A percentile compares a stretch with the other conserved stretches of the same genome.
Conservation (phyloP, 2,329 filamentous ascomycete species). For the Claviceps spartinae region DNA sequence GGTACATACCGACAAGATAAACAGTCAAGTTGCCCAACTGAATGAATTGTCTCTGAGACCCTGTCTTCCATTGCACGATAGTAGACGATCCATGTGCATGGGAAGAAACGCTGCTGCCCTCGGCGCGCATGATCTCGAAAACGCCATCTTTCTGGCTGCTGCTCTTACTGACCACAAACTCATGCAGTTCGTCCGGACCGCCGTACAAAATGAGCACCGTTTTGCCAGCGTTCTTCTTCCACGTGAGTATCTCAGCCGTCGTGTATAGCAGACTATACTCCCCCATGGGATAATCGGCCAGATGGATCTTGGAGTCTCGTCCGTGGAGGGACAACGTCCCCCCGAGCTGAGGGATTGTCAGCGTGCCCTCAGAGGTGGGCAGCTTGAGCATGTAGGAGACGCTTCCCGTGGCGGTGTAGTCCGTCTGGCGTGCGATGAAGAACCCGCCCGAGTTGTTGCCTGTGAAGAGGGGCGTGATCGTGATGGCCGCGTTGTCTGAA, state of each 20-base stretch:
- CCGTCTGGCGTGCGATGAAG: conserved; percentile 53
- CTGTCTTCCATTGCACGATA: conserved; percentile 20
- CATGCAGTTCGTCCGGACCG: conserved; percentile 46
- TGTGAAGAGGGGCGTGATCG: conserved; percentile 49
- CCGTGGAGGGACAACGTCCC: conserved; percentile 44
- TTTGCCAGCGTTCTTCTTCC: conserved; percentile 47
- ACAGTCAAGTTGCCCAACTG: conserved; percentile 27
- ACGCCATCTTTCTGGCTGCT: conserved; percentile 9
- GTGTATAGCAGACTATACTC: conserved; percentile 50
- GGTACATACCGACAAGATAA: conserved; percentile 22
- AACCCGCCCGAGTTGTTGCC: conserved; percentile 42
- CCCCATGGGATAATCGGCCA: conserved; percentile 52
- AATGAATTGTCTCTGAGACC: conserved; percentile 15
- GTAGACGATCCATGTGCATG: conserved; percentile 10
- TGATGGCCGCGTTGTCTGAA: conserved; percentile 36
- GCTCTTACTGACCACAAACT: conserved; percentile 36
- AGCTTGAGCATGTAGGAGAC: conserved; percentile 52
- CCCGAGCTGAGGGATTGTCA: conserved; percentile 46
- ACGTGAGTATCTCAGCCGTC: conserved; percentile 56
- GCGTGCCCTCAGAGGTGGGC: conserved; percentile 39
- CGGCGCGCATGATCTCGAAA: conserved; percentile 6
- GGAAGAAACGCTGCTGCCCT: conserved; percentile 17
- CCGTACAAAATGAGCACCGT: conserved; percentile 53
- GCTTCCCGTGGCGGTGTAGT: conserved; percentile 44
- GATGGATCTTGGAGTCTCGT: conserved; percentile 53